A percentile compares a stretch with the other conserved stretches of the same genome.
These are phyloP conservation scores for Eutrema heterophyllum DNA, from an alignment of 345 rosid species.

Conservation along the genomic window DNA sequence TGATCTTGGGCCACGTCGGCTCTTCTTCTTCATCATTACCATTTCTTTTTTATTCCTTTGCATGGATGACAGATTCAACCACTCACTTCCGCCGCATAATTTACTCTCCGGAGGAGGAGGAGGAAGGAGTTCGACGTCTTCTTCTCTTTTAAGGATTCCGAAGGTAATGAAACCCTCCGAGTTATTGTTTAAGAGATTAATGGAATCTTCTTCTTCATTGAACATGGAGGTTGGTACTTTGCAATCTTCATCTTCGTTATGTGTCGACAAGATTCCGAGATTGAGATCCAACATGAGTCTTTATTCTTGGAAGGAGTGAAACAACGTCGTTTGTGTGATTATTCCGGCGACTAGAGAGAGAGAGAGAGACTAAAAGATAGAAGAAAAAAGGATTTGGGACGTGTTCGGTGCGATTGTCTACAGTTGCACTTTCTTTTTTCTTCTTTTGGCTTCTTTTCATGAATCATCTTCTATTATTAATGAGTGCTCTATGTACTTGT, in stretches of 20 bases:
- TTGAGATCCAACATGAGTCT: conserved; percentile 25
- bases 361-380: neutral
- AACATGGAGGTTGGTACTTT: conserved; percentile 5
- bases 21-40: conserved; percentile 16
- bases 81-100: conserved; percentile 1
- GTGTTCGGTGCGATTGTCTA: conserved; percentile 1
- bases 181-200: neutral
- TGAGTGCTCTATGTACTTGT: neutral
- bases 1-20: conserved; percentile 86
- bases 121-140: neutral
- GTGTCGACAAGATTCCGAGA: conserved; percentile 12
- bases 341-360: neutral
- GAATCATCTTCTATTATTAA: neutral
- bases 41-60: neutral
- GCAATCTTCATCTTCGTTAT: neutral
- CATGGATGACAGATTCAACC: conserved; percentile 21
- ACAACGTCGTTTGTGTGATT: neutral
- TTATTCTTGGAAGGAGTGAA: neutral
- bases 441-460: neutral
- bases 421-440: neutral
- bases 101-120: neutral
- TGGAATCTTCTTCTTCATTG: neutral
- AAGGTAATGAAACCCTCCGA: conserved; percentile 1
- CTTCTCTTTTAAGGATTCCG: conserved; percentile 1
- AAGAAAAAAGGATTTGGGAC: conserved; percentile 1